Evolutionary conservation across 2,329 filamentous ascomycete species (phyloP).

Genomic region (Aspergillus quadricinctus): DNA sequence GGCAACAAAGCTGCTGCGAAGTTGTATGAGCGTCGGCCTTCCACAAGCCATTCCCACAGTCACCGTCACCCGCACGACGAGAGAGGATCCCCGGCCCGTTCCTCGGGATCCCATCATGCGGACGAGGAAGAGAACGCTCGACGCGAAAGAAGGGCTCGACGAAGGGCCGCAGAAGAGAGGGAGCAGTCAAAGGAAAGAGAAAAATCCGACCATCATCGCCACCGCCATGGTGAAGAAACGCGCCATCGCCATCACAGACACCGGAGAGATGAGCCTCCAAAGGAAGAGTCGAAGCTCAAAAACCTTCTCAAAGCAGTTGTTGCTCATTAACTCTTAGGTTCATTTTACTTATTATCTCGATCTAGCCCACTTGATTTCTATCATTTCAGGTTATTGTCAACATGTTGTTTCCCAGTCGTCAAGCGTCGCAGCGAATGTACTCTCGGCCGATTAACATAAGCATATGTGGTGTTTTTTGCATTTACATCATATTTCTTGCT

Average conservation of each 20-base stretch:
- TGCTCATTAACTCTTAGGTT: slow-evolving; percentile 20
- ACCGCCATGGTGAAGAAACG: slow-evolving; percentile 17
- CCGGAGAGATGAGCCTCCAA: slow-evolving; percentile 25
- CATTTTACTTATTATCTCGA: not conserved
- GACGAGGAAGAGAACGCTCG: slow-evolving; percentile 28
- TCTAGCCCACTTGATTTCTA: slow-evolving; percentile 1
- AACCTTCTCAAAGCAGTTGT: slow-evolving; percentile 26
- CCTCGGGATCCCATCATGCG: slow-evolving; percentile 22
- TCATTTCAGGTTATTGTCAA: slow-evolving; percentile 11
- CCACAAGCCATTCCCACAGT: slow-evolving; percentile 25
- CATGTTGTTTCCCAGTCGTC: not conserved
- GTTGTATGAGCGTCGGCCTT: slow-evolving; percentile 29
- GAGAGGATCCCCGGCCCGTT: slow-evolving; percentile 20
- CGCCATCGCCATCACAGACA: slow-evolving; percentile 25
- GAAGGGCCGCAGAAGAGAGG: slow-evolving; percentile 15
- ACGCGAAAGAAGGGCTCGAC: slow-evolving; percentile 20
- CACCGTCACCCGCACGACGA: slow-evolving; percentile 25
- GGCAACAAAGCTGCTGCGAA: slow-evolving; percentile 28
- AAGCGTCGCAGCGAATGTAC: not conserved
- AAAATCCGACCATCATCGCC: slow-evolving; percentile 19
- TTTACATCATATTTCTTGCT: not conserved
- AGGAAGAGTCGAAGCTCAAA: slow-evolving; percentile 27
- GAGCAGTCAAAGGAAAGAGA: slow-evolving; percentile 13
- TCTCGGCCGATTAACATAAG: not conserved
- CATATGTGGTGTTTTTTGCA: not conserved